phyloP scores from a whole-genome alignment of 2,329 filamentous ascomycete genomes.

The Balansia obtecta region DNA sequence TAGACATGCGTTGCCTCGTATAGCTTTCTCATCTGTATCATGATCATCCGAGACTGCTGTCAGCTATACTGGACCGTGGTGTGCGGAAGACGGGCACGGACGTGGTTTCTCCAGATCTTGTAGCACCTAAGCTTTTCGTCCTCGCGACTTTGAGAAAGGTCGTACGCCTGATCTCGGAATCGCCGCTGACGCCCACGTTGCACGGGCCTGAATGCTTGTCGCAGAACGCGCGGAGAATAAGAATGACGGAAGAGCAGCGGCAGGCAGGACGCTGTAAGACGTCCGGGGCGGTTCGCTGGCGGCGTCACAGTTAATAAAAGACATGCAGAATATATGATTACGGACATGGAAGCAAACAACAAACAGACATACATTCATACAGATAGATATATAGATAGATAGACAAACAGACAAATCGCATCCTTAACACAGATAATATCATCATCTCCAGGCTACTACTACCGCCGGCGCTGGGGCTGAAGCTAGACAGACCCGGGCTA shows the following conservation, averaged over 20 bases:
- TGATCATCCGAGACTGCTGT: neutral
- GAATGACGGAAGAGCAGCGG: neutral
- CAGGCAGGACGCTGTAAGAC: neutral
- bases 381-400: too few relatives aligned
- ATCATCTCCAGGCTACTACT: too few relatives aligned
- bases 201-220: slow-evolving; percentile 2
- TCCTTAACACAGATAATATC: too few relatives aligned
- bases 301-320: neutral
- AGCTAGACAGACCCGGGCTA: too few relatives aligned
- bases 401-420: too few relatives aligned
- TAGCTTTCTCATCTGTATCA: too few relatives aligned
- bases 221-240: neutral
- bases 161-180: neutral
- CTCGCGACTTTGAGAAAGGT: neutral
- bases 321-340: neutral
- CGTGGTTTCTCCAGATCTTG: neutral
- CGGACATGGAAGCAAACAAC: neutral
- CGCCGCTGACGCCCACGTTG: neutral
- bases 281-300: neutral
- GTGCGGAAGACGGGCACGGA: neutral
- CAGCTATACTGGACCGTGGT: neutral
- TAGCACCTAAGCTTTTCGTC: neutral
- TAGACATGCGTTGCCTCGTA: neutral
- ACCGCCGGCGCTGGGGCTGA: too few relatives aligned
- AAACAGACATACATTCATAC: neutral